Evolutionary conservation across 805 yeast genomes (phyloP).

Genomic region (Teunomyces atbi): DNA sequence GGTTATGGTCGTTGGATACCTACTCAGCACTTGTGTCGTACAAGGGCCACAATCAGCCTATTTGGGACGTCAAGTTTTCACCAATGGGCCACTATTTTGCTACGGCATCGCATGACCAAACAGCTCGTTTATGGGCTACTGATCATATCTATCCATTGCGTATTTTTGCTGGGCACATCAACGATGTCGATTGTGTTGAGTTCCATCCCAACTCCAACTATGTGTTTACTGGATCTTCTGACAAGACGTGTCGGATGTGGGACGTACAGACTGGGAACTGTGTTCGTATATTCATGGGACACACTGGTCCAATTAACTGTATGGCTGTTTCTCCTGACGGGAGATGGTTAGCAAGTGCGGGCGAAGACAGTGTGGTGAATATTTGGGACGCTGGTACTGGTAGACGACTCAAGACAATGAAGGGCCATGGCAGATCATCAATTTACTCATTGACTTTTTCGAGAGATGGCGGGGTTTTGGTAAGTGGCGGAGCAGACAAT

Average conservation of each 20-base stretch:
- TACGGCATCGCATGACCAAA: conserved; percentile 97
- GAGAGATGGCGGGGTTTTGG: conserved; percentile 82
- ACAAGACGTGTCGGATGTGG: conserved; percentile 98
- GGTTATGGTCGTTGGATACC: conserved; percentile 93
- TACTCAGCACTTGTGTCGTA: conserved; percentile 87
- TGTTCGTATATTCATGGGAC: conserved; percentile 90
- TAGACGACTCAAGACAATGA: conserved; percentile 81
- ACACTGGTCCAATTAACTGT: conserved; percentile 82
- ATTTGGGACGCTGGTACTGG: conserved; percentile 96
- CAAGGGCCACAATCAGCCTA: conserved; percentile 94
- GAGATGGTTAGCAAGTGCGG: conserved; percentile 91
- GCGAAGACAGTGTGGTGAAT: conserved; percentile 85
- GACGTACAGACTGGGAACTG: conserved; percentile 85
- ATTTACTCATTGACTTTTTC: conserved; percentile 83
- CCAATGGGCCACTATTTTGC: conserved; percentile 97
- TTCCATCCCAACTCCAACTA: conserved; percentile 97
- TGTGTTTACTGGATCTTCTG: conserved; percentile 92
- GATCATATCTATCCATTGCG: conserved; percentile 96
- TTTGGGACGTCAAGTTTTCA: conserved; percentile 95
- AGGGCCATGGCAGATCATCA: conserved; percentile 89
- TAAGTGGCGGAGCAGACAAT: conserved; percentile 90
- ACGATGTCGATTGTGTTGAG: conserved; percentile 91
- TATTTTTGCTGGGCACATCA: conserved; percentile 94
- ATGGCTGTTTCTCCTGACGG: conserved; percentile 96
- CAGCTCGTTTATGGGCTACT: conserved; percentile 96